These are phyloP conservation scores for Exidia glandulosa DNA, from an alignment of 768 basidiomycete genomes.

Conservation along the genomic window DNA sequence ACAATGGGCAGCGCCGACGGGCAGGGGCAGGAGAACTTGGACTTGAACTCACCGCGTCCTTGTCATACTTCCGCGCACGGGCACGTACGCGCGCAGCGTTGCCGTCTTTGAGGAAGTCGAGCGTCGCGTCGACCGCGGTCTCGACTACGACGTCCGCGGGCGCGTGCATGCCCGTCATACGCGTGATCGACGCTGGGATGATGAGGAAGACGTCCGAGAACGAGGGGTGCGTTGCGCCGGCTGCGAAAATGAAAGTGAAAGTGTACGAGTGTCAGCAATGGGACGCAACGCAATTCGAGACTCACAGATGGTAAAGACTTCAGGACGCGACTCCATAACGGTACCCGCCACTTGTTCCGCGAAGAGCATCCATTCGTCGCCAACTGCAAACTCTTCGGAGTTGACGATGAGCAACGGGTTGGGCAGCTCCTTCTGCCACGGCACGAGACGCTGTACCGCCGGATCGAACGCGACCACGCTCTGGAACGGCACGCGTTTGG, in stretches of 20 bases:
- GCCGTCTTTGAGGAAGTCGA: constrained; percentile 10
- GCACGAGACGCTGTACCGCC: constrained; percentile 11
- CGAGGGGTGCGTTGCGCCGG: constrained; percentile 22
- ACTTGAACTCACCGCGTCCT: not conserved
- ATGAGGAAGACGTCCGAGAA: constrained; percentile 26
- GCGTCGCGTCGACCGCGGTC: constrained; percentile 11
- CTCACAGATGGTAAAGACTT: constrained; percentile 6
- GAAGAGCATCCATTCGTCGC: constrained; percentile 24
- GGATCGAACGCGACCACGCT: constrained; percentile 16
- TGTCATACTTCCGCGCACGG: not conserved
- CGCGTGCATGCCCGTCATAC: constrained; percentile 15
- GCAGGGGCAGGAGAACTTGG: not conserved
- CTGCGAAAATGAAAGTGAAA: constrained; percentile 4
- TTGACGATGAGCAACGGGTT: constrained; percentile 30
- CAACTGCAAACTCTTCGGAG: constrained; percentile 29
- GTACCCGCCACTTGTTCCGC: constrained; percentile 17
- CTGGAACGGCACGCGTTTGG: constrained; percentile 26
- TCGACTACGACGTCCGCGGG: constrained; percentile 10
- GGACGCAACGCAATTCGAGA: not conserved
- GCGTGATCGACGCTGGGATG: constrained; percentile 19
- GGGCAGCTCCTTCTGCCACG: constrained; percentile 16
- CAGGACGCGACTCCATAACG: not conserved
- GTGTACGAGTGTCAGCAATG: not conserved
- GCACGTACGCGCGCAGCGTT: not conserved
- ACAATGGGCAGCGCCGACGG: not conserved